Evolutionary conservation across 345 rosid species (phyloP).

Genomic region (Cardamine occulta): DNA sequence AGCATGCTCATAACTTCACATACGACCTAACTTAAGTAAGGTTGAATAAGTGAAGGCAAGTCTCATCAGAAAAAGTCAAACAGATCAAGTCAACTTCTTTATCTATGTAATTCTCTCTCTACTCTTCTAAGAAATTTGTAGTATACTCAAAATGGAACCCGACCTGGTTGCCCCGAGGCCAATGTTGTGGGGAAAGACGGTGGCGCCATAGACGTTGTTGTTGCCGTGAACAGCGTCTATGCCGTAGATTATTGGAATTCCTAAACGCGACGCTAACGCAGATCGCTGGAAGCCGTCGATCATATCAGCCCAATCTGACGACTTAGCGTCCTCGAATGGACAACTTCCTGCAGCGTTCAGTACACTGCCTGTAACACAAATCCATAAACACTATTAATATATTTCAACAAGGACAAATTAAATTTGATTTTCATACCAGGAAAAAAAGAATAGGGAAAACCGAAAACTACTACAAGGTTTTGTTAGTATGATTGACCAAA

Average conservation of each 20-base stretch:
- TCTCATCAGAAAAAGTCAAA: neutral
- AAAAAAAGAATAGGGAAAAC: neutral
- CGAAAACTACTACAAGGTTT: neutral
- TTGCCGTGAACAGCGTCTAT: conserved; percentile 96
- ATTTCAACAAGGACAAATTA: too few relatives aligned
- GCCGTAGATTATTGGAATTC: conserved; percentile 84
- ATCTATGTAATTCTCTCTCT: too few relatives aligned
- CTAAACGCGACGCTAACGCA: conserved; percentile 70
- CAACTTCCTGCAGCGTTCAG: conserved; percentile 71
- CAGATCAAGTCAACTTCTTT: neutral
- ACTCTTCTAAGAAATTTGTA: neutral
- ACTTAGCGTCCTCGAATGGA: conserved; percentile 61
- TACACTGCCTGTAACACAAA: conserved; percentile 64
- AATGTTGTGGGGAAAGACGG: conserved; percentile 84
- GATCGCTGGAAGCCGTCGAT: conserved; percentile 67
- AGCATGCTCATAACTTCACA: neutral
- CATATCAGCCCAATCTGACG: conserved; percentile 89
- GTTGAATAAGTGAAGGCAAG: conserved; percentile 1
- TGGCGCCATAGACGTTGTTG: conserved; percentile 75
- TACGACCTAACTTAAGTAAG: neutral
- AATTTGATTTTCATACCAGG: too few relatives aligned
- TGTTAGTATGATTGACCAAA: conserved; percentile 9
- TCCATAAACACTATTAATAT: neutral
- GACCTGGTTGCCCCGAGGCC: conserved; percentile 91
- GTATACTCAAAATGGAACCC: neutral